Evolutionary conservation across 345 rosid genomes (phyloP).

Genomic region (Arabis hirsuta): DNA sequence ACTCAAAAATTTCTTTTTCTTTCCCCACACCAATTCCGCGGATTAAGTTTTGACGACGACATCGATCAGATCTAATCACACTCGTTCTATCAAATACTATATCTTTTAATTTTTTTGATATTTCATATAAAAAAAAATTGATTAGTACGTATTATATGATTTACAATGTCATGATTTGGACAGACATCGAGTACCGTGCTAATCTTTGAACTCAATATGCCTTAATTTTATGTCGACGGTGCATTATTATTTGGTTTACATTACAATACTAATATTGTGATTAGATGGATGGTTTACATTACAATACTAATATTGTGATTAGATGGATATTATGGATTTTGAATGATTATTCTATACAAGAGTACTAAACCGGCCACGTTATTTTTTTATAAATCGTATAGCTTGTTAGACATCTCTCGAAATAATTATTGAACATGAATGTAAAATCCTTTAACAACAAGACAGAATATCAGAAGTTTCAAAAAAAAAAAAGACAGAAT

Average conservation of each 20-base stretch:
- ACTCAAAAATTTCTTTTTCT: conserved; percentile 5
- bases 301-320: conserved; percentile 13
- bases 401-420: conserved; percentile 2
- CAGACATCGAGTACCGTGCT: conserved; percentile 34
- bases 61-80: conserved; percentile 41
- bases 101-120: conserved; percentile 1
- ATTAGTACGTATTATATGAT: conserved; percentile 27
- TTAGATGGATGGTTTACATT: conserved; percentile 24
- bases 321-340: not conserved
- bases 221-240: conserved; percentile 26
- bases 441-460: not conserved
- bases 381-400: not conserved
- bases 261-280: conserved; percentile 6
- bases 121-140: conserved; percentile 24
- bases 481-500: not conserved
- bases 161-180: conserved; percentile 35
- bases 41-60: conserved; percentile 40
- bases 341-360: not conserved
- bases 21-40: conserved; percentile 37
- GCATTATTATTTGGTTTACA: conserved; percentile 31
- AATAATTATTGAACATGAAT: not conserved
- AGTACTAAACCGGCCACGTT: conserved; percentile 11
- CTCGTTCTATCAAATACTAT: conserved; percentile 16
- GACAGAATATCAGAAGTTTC: not conserved
- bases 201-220: conserved; percentile 27